Conservation (phyloP, 2,329 filamentous ascomycete genomes). For the Trichoderma citrinoviride region DNA sequence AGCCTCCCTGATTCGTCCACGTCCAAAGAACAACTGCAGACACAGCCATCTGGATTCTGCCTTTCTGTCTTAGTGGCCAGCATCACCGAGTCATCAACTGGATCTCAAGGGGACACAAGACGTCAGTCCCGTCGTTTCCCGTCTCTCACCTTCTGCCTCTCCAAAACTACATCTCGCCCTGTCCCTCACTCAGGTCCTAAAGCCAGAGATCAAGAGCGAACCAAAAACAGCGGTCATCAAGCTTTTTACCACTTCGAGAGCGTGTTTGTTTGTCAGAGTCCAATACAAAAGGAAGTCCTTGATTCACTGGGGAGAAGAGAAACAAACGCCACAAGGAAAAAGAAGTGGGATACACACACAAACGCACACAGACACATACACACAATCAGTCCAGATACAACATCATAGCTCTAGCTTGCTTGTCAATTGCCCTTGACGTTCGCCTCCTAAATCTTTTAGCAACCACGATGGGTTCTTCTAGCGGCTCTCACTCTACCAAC, state of each 20-base stretch:
- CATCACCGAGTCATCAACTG: constrained; percentile 6
- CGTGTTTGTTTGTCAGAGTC: not conserved
- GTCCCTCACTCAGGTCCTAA: not conserved
- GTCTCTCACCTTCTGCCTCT: not conserved
- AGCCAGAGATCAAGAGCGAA: not conserved
- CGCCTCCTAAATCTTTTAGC: too few relatives aligned
- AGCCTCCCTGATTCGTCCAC: not conserved
- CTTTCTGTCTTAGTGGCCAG: not conserved
- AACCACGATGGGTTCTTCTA: constrained; percentile 25
- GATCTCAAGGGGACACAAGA: constrained; percentile 20
- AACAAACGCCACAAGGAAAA: not conserved
- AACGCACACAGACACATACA: too few relatives aligned
- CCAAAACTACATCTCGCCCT: not conserved
- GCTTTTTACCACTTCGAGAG: not conserved
- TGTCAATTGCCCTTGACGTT: too few relatives aligned
- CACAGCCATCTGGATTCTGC: not conserved
- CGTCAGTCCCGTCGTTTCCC: constrained; percentile 16
- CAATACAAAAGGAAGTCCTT: not conserved
- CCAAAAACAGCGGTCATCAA: too few relatives aligned
- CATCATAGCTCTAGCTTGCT: not conserved
- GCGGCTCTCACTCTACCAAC: constrained; percentile 23
- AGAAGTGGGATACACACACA: not conserved
- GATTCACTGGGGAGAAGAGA: not conserved
- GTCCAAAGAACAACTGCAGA: not conserved
- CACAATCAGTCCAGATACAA: not conserved